Evolutionary conservation across 2,329 filamentous ascomycete genomes (phyloP), one percentile per base, ranked within the genome.

Genomic region (Trichoderma semiorbis): DNA sequence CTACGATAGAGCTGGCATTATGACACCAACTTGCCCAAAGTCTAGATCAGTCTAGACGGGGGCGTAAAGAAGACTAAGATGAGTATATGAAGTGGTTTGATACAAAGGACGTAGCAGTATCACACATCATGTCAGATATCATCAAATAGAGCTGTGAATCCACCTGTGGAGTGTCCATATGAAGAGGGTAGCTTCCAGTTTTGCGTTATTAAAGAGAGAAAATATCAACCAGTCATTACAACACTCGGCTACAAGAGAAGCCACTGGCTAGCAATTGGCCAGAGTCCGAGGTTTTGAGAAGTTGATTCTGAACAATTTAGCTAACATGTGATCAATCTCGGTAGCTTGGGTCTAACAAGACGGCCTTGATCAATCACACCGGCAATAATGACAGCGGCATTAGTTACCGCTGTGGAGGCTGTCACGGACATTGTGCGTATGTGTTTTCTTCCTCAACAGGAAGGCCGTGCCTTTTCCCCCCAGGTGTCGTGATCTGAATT

Each of bases 401-500:
- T 53, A 21, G 8, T 21, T 53, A 12, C 21, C 47, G n/a, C 47
- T 24, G 47, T 24, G 21, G 21, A 53, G 47, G 47, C 47, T 7
- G 2, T 53, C n/a, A 1, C n/a, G 11, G 47, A 24, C 47, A 53
- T 24, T 21, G 21, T 12, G 21, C 21, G 11, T 24, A 21, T 24
- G 30, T 16, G n/a, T 18, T 7, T 16, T 32, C 34, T 10, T n/a
- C n/a, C 21, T 28, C 39, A 34, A 7, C 39, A 21, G 53, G 10
- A 34, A n/a, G 57, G 26, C 28, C 26, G 14, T n/a, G 34, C 28
- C 21, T 5, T 30, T 21, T 16, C 5, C 11, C 28, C 26, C 28
- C 26, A 30, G 34, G 39, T 69, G 67, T 69, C 26, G 67, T 69
- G 67, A 69, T 69, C 53, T 53, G 28, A 36, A 36, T 21, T 69